Evolutionary conservation across 805 yeast species (phyloP), one percentile per base, ranked within the genome.

Genomic region (Ogataea nonfermentans): DNA sequence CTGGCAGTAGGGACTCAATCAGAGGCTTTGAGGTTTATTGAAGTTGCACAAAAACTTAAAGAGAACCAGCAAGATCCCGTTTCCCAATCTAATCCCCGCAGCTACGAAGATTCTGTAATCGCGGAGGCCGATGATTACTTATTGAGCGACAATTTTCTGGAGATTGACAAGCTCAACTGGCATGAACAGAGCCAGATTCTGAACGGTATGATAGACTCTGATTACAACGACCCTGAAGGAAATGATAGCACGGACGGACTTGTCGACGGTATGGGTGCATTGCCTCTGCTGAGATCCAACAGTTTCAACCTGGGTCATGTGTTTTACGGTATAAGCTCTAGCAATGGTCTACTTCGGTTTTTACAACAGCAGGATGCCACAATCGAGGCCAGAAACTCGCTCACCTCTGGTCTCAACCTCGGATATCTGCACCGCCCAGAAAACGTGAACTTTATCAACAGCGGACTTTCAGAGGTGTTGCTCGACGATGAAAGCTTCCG

Each of bases 241-340:
- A 20, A 36, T 15, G 24, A 14, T 24, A 26, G 16, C n/a, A 20
- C 29, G n/a, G 42, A 32, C 22, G 37, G 42, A 2, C 36, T 38
- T 17, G 34, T 38, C 9, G 42, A 38, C 25, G 42, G 42, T 14
- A 38, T 38, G 42, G 42, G 37, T 10, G 42, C 37, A 7, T 26
- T 38, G 5, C 42, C 42, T 12, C 23, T 38, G 20, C 35, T 24
- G 9, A 25, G 33, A 8, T 32, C 42, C 11, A 26, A 36, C n/a
- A 29, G 31, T n/a, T 20, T 32, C 27, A 38, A 17, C 13, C 31
- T 32, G 9, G 42, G 42, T 4, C 42, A 32, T 14, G 33, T 32
- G 9, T 78, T 73, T 51, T 77, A 72, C 49, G 84, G 84, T 2
- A 67, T 70, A 6, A 78, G 75, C 14, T 76, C 83, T 3, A 67